Conservation (phyloP, 2,329 filamentous ascomycete genomes). For the Aspergillus floridensis region DNA sequence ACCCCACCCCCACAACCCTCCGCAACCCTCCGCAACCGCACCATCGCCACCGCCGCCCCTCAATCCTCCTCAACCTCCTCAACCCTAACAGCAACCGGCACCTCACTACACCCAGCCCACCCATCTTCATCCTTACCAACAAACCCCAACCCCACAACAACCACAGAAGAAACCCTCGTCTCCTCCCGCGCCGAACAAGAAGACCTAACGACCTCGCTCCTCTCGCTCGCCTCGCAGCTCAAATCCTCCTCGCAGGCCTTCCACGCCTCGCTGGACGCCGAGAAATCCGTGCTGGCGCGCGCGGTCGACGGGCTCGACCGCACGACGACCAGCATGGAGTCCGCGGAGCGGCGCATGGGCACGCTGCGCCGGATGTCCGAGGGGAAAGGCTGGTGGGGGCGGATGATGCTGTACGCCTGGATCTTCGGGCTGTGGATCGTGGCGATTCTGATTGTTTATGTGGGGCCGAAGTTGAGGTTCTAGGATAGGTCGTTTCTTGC, state of each 20-base stretch:
- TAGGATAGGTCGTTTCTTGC: constrained; percentile 38
- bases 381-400: constrained; percentile 81
- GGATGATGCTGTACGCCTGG: constrained; percentile 79
- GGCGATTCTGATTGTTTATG: constrained; percentile 75
- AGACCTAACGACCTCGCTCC: constrained; percentile 73
- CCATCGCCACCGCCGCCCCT: constrained; percentile 1
- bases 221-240: constrained; percentile 73
- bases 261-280: constrained; percentile 67
- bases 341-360: constrained; percentile 74
- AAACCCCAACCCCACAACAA: constrained; percentile 27
- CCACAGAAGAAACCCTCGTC: constrained; percentile 70
- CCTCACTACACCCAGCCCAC: constrained; percentile 3
- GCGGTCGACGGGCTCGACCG: constrained; percentile 74
- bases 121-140: constrained; percentile 8
- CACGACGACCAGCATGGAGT: constrained; percentile 72
- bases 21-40: constrained; percentile 29
- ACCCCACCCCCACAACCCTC: constrained; percentile 3
- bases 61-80: constrained; percentile 7
- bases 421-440: constrained; percentile 79
- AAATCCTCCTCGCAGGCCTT: constrained; percentile 74
- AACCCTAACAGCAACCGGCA: constrained; percentile 18
- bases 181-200: constrained; percentile 81
- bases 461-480: constrained; percentile 84
- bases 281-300: constrained; percentile 67
- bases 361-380: constrained; percentile 76